Percentiles rank a stretch among this genome's conserved stretches.
phyloP scores from a whole-genome alignment of 108 stramenopile species.

The Skeletonema marinoi region DNA sequence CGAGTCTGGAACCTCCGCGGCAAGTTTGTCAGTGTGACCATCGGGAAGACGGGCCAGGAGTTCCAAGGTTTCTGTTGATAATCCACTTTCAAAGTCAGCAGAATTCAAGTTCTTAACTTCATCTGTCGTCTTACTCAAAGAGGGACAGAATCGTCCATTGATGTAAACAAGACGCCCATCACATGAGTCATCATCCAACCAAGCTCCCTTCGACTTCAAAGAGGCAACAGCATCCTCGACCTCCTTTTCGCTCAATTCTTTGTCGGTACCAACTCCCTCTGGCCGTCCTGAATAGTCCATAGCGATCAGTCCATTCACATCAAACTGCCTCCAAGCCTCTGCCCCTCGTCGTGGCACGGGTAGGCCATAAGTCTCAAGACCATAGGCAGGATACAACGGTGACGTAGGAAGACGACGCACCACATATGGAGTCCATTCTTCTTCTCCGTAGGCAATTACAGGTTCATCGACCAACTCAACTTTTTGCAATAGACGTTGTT shows the following conservation, averaged over 20 bases:
- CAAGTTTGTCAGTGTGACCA: slow-evolving; percentile 89
- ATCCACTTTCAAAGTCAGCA: slow-evolving; percentile 49
- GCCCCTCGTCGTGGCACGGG: slow-evolving; percentile 79
- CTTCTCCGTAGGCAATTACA: slow-evolving; percentile 36
- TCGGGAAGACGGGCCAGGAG: slow-evolving; percentile 79
- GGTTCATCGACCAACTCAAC: slow-evolving; percentile 43
- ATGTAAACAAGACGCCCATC: slow-evolving; percentile 84
- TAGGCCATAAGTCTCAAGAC: slow-evolving; percentile 81
- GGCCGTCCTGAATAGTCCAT: slow-evolving; percentile 66
- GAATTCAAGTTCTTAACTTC: slow-evolving; percentile 53
- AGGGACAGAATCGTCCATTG: slow-evolving; percentile 76
- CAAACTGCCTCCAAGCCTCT: slow-evolving; percentile 89
- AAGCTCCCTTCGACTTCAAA: slow-evolving; percentile 59
- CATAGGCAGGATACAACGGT: slow-evolving; percentile 81
- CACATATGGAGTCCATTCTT: slow-evolving; percentile 87
- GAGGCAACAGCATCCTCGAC: slow-evolving; percentile 8
- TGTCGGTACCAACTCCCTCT: slow-evolving; percentile 52
- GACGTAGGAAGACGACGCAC: slow-evolving; percentile 71
- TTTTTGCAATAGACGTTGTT: slow-evolving; percentile 17
- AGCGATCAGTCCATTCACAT: slow-evolving; percentile 73
- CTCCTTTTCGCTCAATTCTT: slow-evolving; percentile 27
- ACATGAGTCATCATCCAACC: slow-evolving; percentile 80
- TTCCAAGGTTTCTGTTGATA: slow-evolving; percentile 20
- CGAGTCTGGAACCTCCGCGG: slow-evolving; percentile 62
- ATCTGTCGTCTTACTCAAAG: slow-evolving; percentile 71